Evolutionary conservation across 2,329 filamentous ascomycete species (phyloP).

Genomic region (Trichoderma atrobrunneum): DNA sequence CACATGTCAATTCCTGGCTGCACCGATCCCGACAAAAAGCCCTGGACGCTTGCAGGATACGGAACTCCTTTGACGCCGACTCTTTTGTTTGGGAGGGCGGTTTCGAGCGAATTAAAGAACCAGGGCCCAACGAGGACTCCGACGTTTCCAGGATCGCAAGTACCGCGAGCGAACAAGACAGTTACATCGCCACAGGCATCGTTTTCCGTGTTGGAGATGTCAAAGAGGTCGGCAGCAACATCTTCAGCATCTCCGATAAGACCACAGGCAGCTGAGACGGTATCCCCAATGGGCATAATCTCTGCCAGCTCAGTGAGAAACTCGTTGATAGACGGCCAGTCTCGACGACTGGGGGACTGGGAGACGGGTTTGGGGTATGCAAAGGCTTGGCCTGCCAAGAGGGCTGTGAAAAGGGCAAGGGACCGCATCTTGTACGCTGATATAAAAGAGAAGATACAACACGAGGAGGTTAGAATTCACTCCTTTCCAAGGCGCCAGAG

Average conservation of each 20-base stretch:
- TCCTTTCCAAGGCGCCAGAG: neutral
- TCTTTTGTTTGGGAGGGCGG: constrained; percentile 16
- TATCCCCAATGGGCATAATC: constrained; percentile 21
- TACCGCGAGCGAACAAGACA: constrained; percentile 32
- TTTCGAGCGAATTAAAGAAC: constrained; percentile 27
- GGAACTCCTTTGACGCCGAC: constrained; percentile 29
- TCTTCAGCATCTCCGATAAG: constrained; percentile 20
- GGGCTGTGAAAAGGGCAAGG: neutral
- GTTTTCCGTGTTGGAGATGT: constrained; percentile 20
- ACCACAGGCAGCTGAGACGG: constrained; percentile 21
- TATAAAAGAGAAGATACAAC: neutral
- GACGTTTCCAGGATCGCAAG: constrained; percentile 32
- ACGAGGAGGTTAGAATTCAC: neutral
- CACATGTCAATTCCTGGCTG: constrained; percentile 26
- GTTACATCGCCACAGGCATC: constrained; percentile 29
- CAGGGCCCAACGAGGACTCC: constrained; percentile 30
- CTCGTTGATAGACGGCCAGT: constrained; percentile 17
- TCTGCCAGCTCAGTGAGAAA: constrained; percentile 19
- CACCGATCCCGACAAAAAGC: constrained; percentile 26
- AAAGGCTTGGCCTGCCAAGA: constrained; percentile 17
- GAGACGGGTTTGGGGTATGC: constrained; percentile 9
- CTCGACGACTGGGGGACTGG: neutral
- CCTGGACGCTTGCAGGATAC: constrained; percentile 29
- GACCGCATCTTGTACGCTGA: constrained; percentile 12
- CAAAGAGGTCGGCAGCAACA: constrained; percentile 18